Base-by-base conservation (phyloP, 306 rosid genomes). In the Begonia peltatifolia region DNA sequence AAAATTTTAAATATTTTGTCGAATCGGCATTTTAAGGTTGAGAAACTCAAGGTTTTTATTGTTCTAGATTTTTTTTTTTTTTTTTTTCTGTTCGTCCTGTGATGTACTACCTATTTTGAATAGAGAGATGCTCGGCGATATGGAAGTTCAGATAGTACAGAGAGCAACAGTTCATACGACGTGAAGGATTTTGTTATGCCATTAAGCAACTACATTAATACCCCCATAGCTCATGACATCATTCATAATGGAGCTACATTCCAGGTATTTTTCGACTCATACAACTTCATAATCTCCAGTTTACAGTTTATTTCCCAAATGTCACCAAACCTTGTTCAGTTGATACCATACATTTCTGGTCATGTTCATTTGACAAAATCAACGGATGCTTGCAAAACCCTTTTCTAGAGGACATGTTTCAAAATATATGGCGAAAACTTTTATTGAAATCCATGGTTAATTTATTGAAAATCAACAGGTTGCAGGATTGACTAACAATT, bases 401-500 rank as follows among this genome's bases (percentile, higher is more conserved):
- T 30, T 30, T 30, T 20, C 6, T 9, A 3, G 38, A 30, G 38
- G 38, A 6, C 9, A 30, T 30, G 2, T 30, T 30, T 30, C 38
- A 30, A 3, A 20, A 20, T 20, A 20, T 20, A 20, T 3, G 4
- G 23, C 23, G 4, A 20, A 20, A 20, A 20, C 0, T 0, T 30
- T 30, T 30, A 30, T 50, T 50, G 14, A 10, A 12, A 36, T 14
- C 9, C 2, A 9, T 68, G 67, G 56, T 63, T 62, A 62, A 74
- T 65, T 46, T 38, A 58, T 64, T 58, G 38, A 59, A 56, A 17
- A 68, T 72, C 53, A 41, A 71, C 74, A 92, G 99, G 82, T 86
- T 67, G 94, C 94, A 51, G 99, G 99, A 59, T 72, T 92, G 93
- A 92, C 99, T 47, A 92, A 86, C 82, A 92, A 86, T 75, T 86